Conservation (phyloP, 768 basidiomycete species). For the Serendipita sp. region DNA sequence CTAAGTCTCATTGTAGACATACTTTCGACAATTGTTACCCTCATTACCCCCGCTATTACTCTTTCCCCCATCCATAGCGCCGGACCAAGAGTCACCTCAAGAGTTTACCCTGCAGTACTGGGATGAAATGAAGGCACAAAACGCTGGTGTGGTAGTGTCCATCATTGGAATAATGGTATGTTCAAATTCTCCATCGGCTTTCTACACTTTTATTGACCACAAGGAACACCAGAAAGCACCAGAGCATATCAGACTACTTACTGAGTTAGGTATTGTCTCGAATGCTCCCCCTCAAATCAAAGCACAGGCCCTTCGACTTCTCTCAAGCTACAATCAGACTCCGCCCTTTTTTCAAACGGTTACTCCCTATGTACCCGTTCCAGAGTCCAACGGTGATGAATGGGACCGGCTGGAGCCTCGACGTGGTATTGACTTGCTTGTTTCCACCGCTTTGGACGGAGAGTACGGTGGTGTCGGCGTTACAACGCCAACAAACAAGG, state of each 20-base stretch:
- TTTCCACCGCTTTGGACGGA: constrained; percentile 72
- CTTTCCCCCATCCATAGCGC: constrained; percentile 46
- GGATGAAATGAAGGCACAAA: constrained; percentile 80
- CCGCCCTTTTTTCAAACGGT: constrained; percentile 52
- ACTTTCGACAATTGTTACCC: constrained; percentile 77
- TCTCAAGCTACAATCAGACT: constrained; percentile 40
- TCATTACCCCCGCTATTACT: constrained; percentile 51
- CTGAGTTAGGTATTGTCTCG: constrained; percentile 83
- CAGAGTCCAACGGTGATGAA: constrained; percentile 78
- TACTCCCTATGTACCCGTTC: constrained; percentile 60
- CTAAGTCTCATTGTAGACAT: constrained; percentile 46
- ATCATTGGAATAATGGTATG: constrained; percentile 70
- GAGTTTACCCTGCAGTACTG: constrained; percentile 93
- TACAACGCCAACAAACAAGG: constrained; percentile 38
- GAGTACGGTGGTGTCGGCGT: constrained; percentile 52
- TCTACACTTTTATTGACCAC: neutral
- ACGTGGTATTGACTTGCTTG: constrained; percentile 66
- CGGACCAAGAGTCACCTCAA: constrained; percentile 49
- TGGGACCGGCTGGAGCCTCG: constrained; percentile 77
- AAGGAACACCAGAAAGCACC: constrained; percentile 19
- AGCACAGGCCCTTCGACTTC: constrained; percentile 53
- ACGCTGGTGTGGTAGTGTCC: constrained; percentile 61
- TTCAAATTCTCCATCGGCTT: neutral
- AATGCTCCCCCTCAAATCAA: constrained; percentile 83
- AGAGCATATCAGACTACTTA: constrained; percentile 48